A percentile compares a stretch with the other conserved stretches of the same genome.
phyloP scores from a whole-genome alignment of 2,329 filamentous ascomycete genomes.

The Phyllosticta capitalensis region DNA sequence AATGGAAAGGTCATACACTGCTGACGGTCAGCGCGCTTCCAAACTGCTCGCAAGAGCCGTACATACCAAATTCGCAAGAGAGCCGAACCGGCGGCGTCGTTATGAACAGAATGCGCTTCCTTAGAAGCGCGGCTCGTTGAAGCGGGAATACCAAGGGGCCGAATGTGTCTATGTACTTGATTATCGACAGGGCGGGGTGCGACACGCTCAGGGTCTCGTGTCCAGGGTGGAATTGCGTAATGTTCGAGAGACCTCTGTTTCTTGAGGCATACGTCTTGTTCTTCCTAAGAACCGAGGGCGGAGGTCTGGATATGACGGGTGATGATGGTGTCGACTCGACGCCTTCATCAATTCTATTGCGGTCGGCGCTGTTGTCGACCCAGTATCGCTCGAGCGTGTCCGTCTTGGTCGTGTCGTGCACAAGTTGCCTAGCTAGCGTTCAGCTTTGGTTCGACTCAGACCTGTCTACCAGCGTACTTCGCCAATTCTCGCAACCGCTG shows the following conservation, averaged over 20 bases:
- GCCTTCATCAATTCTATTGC: background rate
- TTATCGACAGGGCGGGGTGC: slow-evolving; percentile 80
- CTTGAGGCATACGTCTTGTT: slow-evolving; percentile 16
- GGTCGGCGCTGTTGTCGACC: slow-evolving; percentile 42
- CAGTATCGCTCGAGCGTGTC: slow-evolving; percentile 70
- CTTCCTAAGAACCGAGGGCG: slow-evolving; percentile 12
- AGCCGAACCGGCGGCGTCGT: slow-evolving; percentile 76
- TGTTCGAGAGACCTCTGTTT: slow-evolving; percentile 38
- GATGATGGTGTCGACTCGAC: slow-evolving; percentile 3
- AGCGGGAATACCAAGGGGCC: slow-evolving; percentile 89
- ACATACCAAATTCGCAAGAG: slow-evolving; percentile 77
- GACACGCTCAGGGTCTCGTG: slow-evolving; percentile 62
- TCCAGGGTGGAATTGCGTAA: slow-evolving; percentile 46
- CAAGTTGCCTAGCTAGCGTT: slow-evolving; percentile 39
- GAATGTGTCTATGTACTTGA: slow-evolving; percentile 68
- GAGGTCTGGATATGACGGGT: slow-evolving; percentile 6
- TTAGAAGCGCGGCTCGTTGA: slow-evolving; percentile 73
- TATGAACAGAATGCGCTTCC: slow-evolving; percentile 81
- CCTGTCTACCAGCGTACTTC: slow-evolving; percentile 36
- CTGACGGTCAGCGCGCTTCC: background rate
- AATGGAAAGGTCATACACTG: slow-evolving; percentile 91
- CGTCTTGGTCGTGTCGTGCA: slow-evolving; percentile 54
- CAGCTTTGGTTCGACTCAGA: background rate
- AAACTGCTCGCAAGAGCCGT: background rate
- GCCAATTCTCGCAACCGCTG: slow-evolving; percentile 66